Conservation (phyloP, 257 asterid species). For the Gynochthodes officinalis region DNA sequence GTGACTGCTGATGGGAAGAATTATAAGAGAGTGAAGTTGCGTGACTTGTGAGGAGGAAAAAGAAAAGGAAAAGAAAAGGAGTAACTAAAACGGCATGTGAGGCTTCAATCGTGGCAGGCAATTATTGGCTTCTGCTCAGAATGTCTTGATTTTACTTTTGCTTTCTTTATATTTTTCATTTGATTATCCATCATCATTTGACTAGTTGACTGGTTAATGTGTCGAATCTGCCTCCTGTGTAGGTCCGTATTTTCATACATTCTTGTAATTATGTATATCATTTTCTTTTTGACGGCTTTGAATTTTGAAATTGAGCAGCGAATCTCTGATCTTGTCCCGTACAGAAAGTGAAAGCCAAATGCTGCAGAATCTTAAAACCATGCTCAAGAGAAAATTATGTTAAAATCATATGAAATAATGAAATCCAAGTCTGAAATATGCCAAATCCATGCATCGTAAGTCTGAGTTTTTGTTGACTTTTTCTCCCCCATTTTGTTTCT, state of each 20-base stretch:
- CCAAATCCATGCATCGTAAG: no score
- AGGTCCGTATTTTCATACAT: background rate
- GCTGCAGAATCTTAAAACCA: no score
- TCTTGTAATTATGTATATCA: background rate
- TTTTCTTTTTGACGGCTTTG: background rate
- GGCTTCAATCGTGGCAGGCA: constrained; percentile 6
- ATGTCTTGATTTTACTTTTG: constrained; percentile 2
- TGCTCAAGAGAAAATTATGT: no score
- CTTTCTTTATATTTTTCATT: background rate
- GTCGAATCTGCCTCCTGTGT: background rate
- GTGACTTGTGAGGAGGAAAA: background rate
- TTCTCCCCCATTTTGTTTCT: no score
- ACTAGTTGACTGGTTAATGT: background rate
- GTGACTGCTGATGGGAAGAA: background rate
- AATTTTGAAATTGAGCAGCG: background rate
- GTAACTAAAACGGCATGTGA: constrained; percentile 17
- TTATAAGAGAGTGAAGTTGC: background rate
- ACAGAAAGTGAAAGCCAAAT: no score
- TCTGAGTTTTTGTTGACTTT: no score
- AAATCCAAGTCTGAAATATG: no score
- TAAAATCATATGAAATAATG: no score
- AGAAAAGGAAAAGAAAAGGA: constrained; percentile 4
- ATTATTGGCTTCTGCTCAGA: constrained; percentile 12
- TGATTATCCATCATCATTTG: background rate
- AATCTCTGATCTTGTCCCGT: background rate